Percentiles rank a stretch among this genome's conserved stretches.
These are phyloP conservation scores for Escovopsis weberi DNA, from an alignment of 2,329 filamentous ascomycete species.

Conservation along the genomic window DNA sequence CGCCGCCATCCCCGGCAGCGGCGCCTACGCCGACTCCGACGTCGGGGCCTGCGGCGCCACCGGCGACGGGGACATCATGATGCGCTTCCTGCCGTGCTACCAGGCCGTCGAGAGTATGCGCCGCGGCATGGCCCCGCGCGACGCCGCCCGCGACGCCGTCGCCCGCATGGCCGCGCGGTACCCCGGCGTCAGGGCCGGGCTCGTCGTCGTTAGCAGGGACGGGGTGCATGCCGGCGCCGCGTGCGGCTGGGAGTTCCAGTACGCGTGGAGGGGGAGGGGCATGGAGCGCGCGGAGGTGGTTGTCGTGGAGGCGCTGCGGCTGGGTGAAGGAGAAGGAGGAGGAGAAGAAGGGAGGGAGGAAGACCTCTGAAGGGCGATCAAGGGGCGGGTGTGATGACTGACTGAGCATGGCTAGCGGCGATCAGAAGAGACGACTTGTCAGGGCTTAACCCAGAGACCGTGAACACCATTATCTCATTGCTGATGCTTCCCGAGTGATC, in stretches of 20 bases:
- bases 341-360: no score
- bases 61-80: slow-evolving; percentile 43
- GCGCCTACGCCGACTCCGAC: slow-evolving; percentile 39
- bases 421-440: no score
- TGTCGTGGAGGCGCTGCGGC: slow-evolving; percentile 16
- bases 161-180: slow-evolving; percentile 33
- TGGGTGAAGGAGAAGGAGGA: not conserved
- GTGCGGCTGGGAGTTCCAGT: slow-evolving; percentile 39
- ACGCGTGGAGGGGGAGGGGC: slow-evolving; percentile 31
- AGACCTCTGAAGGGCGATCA: no score
- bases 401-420: no score
- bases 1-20: slow-evolving; percentile 38
- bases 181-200: slow-evolving; percentile 29
- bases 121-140: slow-evolving; percentile 29
- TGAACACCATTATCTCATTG: no score
- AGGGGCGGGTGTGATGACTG: no score
- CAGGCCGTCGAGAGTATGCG: slow-evolving; percentile 41
- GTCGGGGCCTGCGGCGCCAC: slow-evolving; percentile 41
- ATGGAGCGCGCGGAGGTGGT: slow-evolving; percentile 34
- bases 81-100: slow-evolving; percentile 42
- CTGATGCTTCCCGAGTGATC: no score
- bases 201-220: slow-evolving; percentile 34
- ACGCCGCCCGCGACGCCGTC: slow-evolving; percentile 37
- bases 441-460: no score
- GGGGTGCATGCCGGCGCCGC: slow-evolving; percentile 36